Percentiles rank a stretch among this genome's conserved stretches.
phyloP scores from a whole-genome alignment of 140 eudicot species.

The Senecio squalidus region DNA sequence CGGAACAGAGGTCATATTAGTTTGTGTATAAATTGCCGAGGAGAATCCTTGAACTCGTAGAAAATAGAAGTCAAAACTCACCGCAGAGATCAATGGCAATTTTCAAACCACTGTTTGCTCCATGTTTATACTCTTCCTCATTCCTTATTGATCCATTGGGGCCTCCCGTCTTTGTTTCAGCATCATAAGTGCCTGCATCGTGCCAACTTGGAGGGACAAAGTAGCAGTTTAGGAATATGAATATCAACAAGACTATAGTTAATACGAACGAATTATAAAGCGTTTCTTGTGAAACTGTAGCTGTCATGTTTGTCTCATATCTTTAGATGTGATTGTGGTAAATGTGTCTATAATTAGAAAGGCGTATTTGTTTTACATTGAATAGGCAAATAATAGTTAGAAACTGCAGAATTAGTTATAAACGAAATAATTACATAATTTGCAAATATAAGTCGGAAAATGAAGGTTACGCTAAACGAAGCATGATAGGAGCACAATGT shows the following conservation, averaged over 20 bases:
- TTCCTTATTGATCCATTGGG: conserved; percentile 93
- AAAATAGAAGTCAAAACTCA: too few relatives aligned
- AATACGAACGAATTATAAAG: not conserved
- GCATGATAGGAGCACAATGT: conserved; percentile 91
- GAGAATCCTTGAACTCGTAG: too few relatives aligned
- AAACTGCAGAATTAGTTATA: too few relatives aligned
- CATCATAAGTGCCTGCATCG: conserved; percentile 95
- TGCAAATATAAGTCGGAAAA: too few relatives aligned
- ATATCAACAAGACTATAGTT: not conserved
- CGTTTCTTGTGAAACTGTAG: not conserved
- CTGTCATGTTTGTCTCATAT: too few relatives aligned
- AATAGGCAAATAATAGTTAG: too few relatives aligned
- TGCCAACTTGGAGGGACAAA: conserved; percentile 60
- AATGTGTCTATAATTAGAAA: too few relatives aligned
- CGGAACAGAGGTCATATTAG: not conserved
- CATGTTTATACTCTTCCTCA: conserved; percentile 60
- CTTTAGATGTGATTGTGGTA: too few relatives aligned
- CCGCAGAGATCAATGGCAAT: conserved; percentile 88
- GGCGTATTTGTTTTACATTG: too few relatives aligned
- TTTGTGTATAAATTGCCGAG: not conserved
- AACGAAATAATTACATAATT: too few relatives aligned
- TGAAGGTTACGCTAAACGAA: conserved; percentile 99
- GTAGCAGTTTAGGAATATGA: not conserved
- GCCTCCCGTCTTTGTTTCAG: conserved; percentile 83
- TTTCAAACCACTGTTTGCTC: conserved; percentile 71